phyloP scores from a whole-genome alignment of 1,284 basidiomycete genomes.

The Pyrrhoderma lamaoense region DNA sequence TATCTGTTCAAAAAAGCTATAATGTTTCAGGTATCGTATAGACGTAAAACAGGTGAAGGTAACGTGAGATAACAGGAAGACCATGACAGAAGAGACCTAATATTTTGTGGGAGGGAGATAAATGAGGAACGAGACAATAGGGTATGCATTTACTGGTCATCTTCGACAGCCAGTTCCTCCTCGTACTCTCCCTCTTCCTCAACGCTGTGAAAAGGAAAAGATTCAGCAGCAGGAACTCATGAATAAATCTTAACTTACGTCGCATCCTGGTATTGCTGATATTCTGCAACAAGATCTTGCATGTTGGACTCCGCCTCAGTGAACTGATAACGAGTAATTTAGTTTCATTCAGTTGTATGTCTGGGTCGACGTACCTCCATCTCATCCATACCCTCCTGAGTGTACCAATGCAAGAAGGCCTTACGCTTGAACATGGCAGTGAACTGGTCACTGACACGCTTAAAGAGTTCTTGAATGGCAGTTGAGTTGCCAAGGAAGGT shows the following conservation, averaged over 20 bases:
- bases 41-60: slow-evolving; percentile 3
- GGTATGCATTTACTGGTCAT: slow-evolving; percentile 10
- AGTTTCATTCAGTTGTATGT: too few relatives aligned
- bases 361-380: slow-evolving; percentile 65
- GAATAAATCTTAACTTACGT: slow-evolving; percentile 46
- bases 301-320: slow-evolving; percentile 96
- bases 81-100: not conserved
- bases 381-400: slow-evolving; percentile 98
- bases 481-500: slow-evolving; percentile 98
- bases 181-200: slow-evolving; percentile 75
- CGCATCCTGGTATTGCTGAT: slow-evolving; percentile 96
- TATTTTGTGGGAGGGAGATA: not conserved
- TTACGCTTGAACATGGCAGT: slow-evolving; percentile 99
- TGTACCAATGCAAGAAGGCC: slow-evolving; percentile 99
- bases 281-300: slow-evolving; percentile 90
- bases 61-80: not conserved
- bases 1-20: not conserved
- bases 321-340: slow-evolving; percentile 47
- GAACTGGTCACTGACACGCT: slow-evolving; percentile 96
- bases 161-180: slow-evolving; percentile 13
- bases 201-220: slow-evolving; percentile 36
- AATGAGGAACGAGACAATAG: not conserved
- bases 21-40: slow-evolving; percentile 10
- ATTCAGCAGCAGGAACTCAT: not conserved
- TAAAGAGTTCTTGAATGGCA: slow-evolving; percentile 96